Conservation (phyloP, 202 grass and related monocot genomes). For the Schoenoplectus tabernaemontani region DNA sequence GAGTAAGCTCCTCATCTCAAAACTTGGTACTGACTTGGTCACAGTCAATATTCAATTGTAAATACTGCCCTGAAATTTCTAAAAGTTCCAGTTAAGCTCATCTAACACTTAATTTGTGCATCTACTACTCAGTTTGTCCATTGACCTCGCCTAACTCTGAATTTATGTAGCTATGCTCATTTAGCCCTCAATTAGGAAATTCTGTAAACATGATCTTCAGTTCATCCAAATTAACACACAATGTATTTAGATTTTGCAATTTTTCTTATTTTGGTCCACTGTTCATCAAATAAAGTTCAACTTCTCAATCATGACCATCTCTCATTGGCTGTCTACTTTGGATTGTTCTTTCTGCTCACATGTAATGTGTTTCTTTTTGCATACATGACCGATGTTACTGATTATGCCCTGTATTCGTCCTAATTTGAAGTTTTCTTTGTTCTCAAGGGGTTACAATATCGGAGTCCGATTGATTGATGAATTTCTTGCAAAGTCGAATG, state of each 20-base stretch:
- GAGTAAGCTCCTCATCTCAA: neutral
- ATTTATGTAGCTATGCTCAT: slow-evolving; percentile 5
- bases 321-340: neutral
- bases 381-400: neutral
- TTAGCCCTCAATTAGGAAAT: neutral
- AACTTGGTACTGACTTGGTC: neutral
- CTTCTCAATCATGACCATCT: neutral
- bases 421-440: slow-evolving; percentile 15
- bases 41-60: neutral
- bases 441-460: slow-evolving; percentile 93
- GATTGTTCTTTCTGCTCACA: neutral
- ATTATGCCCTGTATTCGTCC: neutral
- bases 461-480: slow-evolving; percentile 89
- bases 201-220: neutral
- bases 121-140: neutral
- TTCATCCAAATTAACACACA: neutral
- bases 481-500: slow-evolving; percentile 92
- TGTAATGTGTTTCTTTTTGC: neutral
- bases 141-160: neutral
- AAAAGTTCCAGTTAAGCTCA: neutral
- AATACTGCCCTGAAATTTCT: neutral
- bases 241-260: no score
- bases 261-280: neutral
- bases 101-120: neutral
- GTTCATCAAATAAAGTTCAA: neutral